Evolutionary conservation across 768 basidiomycete species (phyloP), one percentile per base, ranked within the genome.

Genomic region (Neoboletus brunneissimus): DNA sequence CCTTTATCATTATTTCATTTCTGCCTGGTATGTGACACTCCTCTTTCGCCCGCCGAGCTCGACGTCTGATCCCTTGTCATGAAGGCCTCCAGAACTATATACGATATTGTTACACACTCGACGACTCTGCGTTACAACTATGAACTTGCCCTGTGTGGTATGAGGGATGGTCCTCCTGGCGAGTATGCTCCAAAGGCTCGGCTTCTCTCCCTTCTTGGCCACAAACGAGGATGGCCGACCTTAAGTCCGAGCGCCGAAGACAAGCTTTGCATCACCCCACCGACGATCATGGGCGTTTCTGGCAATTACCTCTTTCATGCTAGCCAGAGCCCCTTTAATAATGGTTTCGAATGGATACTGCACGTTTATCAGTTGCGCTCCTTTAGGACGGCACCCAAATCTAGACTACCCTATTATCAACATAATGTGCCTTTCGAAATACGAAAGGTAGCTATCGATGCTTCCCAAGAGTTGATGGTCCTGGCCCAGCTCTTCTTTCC

Each of bases 321-420:
- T 25, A 73, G 64, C 60, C 71, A 73, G 51, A 72, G 60, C 44
- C 64, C 66, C 58, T 55, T 68, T 49, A 60, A 70, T 54, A 66
- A 72, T n/a, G 60, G 61, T 25, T 73, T 68, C 45, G 62, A 68
- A 58, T 72, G 72, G 70, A 57, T 66, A 29, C 54, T 72, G 11
- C 70, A 72, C 42, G 60, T 72, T 54, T 72, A 73, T 56, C 64
- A 72, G n/a, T 50, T 72, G 42, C 70, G 70, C 52, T 72, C 70
- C 29, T 70, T 72, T 50, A 65, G 70, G 48, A 65, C 58, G 57
- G 58, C 54, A 1, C 70, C 62, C 38, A 56, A 59, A 50, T 44
- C 65, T 55, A 64, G 54, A 25, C 38, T 72, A 66, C 64, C 61
- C 43, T 71, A 65, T 59, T 65, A 69, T 59, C 67, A 64, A 55